phyloP scores from a whole-genome alignment of 768 basidiomycete species.

The Cystobasidium tubakii region DNA sequence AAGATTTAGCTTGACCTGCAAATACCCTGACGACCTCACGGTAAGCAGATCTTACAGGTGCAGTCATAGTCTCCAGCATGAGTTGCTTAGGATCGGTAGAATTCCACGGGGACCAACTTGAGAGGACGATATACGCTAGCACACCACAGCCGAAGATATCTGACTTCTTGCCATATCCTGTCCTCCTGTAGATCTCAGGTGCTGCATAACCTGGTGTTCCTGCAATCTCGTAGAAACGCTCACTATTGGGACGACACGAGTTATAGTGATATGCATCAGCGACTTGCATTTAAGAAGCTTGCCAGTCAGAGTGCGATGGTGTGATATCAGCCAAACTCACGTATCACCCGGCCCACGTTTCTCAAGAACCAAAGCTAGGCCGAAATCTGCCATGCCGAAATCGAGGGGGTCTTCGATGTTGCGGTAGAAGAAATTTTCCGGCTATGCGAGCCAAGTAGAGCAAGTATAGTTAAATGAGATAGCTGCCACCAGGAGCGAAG shows the following conservation, averaged over 20 bases:
- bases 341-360: constrained; percentile 2
- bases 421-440: constrained; percentile 35
- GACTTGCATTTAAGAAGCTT: neutral
- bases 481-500: neutral
- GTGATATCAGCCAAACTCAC: neutral
- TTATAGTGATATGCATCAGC: no score
- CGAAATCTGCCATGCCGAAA: constrained; percentile 35
- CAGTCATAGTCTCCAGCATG: constrained; percentile 33
- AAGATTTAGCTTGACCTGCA: neutral
- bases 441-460: neutral
- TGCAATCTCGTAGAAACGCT: constrained; percentile 34
- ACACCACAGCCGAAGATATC: constrained; percentile 32
- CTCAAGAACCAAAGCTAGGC: constrained; percentile 27
- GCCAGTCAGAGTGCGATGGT: neutral
- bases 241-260: no score
- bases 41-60: constrained; percentile 6
- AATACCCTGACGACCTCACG: no score
- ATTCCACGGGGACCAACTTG: constrained; percentile 33
- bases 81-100: constrained; percentile 35
- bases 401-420: constrained; percentile 33
- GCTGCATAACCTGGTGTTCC: constrained; percentile 34
- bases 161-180: constrained; percentile 29
- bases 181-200: constrained; percentile 32
- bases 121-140: constrained; percentile 22
- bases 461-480: neutral